Percentiles rank a stretch among this genome's conserved stretches.
Conservation (phyloP, 805 yeast genomes). For the Wickerhamomyces alni region DNA sequence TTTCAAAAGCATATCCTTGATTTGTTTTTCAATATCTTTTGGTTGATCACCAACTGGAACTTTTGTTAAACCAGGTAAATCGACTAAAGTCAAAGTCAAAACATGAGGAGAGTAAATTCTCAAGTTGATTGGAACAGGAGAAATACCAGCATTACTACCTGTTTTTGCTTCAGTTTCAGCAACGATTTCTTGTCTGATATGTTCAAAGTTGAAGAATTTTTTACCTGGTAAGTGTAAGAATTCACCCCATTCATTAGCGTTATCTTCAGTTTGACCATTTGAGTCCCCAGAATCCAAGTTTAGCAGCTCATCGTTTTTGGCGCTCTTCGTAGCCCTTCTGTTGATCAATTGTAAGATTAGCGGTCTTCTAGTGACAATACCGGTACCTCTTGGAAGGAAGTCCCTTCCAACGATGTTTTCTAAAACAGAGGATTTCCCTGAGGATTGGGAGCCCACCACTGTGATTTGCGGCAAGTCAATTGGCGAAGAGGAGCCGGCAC, state of each 20-base stretch:
- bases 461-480: slow-evolving; percentile 91
- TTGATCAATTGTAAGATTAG: slow-evolving; percentile 76
- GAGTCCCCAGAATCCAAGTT: slow-evolving; percentile 41
- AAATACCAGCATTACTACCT: slow-evolving; percentile 81
- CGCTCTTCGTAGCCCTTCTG: slow-evolving; percentile 39
- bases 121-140: slow-evolving; percentile 87
- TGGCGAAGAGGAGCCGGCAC: slow-evolving; percentile 73
- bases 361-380: slow-evolving; percentile 89
- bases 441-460: slow-evolving; percentile 90
- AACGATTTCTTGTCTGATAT: slow-evolving; percentile 85
- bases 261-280: slow-evolving; percentile 55
- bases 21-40: slow-evolving; percentile 90
- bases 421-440: slow-evolving; percentile 84
- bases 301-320: slow-evolving; percentile 22
- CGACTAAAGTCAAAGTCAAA: slow-evolving; percentile 88
- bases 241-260: slow-evolving; percentile 93
- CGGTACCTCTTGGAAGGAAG: slow-evolving; percentile 88
- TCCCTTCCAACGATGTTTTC: slow-evolving; percentile 91
- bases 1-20: slow-evolving; percentile 87
- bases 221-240: slow-evolving; percentile 88
- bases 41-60: slow-evolving; percentile 99
- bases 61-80: slow-evolving; percentile 94
- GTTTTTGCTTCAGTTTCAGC: slow-evolving; percentile 84
- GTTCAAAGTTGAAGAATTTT: slow-evolving; percentile 81
- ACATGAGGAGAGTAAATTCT: slow-evolving; percentile 93